Evolutionary conservation across 495 filamentous ascomycete genomes (phyloP), one percentile per base, ranked within the genome.

Genomic region (Aspergillus homomorphus): DNA sequence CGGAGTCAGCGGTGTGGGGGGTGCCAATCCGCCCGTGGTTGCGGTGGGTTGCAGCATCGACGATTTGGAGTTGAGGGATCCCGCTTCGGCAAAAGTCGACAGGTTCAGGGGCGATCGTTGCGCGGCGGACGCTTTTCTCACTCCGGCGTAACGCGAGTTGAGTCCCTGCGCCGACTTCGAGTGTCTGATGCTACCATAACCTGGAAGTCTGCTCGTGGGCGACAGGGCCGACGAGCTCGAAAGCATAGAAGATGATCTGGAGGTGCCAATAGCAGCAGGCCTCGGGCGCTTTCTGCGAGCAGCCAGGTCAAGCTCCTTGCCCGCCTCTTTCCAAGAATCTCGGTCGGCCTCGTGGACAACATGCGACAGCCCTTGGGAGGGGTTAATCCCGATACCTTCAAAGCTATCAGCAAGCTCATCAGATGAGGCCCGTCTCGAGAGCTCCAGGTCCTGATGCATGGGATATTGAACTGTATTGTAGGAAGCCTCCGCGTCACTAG

Each of bases 71-170:
- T 66, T 72, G 65, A 77, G 59, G 19, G 72, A 69, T 19, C 72
- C 75, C 7, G 78, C 72, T 45, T 80, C 77, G 21, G 77, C 68
- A 60, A 82, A 78, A 1, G 74, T 77, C 24, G 76, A 72, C 53
- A 78, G 73, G 52, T 78, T 79, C n/a, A 82, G 67, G 22, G 82
- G 82, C 20, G 82, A 84, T 21, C 79, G 73, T 57, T 82, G 82
- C 33, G 74, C 69, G 23, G 73, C 69, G 26, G 75, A 77, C 1
- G 72, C 68, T 68, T 84, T 84, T 28, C 79, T 62, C 23, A 84
- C 76, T 57, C 80, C 80, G 0, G 80, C 80, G 54, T 77, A 80
- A 20, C 76, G 69, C 28, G 77, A 69, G 62, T 78, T 77, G 21
- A 82, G 69, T 48, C 67, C 73, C 51, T 81, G 77, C 3, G 79